Evolutionary conservation across 495 filamentous ascomycete genomes (phyloP), one percentile per base, ranked within the genome.

Genomic region (Corynascus novoguineensis): DNA sequence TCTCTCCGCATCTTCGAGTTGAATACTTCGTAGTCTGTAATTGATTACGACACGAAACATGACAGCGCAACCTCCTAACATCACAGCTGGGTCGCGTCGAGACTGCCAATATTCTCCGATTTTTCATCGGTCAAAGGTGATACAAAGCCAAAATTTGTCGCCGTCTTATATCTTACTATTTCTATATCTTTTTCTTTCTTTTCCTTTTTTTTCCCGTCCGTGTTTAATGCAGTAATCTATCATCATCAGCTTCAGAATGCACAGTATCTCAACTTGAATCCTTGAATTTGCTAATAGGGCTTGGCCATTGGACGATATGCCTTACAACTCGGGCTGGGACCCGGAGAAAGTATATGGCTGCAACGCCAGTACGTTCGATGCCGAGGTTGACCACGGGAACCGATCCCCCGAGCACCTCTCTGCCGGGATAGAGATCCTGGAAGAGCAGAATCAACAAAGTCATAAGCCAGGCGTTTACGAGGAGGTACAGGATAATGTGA

Each of bases 301-400:
- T 19, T 21, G 28, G n/a, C n/a, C n/a, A n/a, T 48, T 28, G 14
- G 14, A 15, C 14, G 42, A n/a, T 5, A 65, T 65, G 62, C 62
- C 62, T 35, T 65, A 57, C 21, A 48, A 65, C 40, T 57, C 56
- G 10, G 38, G 60, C 7, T 45, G 50, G 32, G 60, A 54, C 7
- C 21, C 50, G 17, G 52, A 54, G 17, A 11, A 24, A 4, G 25
- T 10, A 5, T 41, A 0, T 1, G 24, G 19, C 19, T 21, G 12
- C 12, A 21, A n/a, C n/a, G 1, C n/a, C 6, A 31, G 31, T 4
- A 19, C 24, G 0, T 25, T 14, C 6, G 25, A 17, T 24, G 14
- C 2, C 7, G 24, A 34, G 25, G 27, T 5, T 17, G 42, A 10
- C 3, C 10, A 41, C 10, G 4, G 15, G 5, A 31, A 1, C n/a